Base-by-base conservation (phyloP, 2,329 filamentous ascomycete species). In the Rosellinia necatrix region DNA sequence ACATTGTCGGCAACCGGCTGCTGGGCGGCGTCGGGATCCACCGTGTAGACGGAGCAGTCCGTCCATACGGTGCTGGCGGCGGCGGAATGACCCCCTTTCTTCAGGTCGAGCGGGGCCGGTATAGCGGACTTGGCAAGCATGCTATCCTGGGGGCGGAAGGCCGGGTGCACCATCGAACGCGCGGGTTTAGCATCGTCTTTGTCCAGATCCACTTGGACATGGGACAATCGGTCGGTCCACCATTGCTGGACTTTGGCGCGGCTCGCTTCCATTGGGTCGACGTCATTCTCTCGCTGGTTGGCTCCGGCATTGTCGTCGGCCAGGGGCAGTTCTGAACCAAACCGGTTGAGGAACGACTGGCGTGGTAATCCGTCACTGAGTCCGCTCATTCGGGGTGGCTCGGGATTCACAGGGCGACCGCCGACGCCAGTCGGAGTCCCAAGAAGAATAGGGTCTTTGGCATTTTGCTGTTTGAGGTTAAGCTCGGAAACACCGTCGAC, bases 111-210 rank as follows among this genome's bases (percentile, higher is more conserved):
- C 4, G 62, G 19, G 19, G 63, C 64, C 3, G 67, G 68, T 21
- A 12, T 3, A n/a, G 61, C 60, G 5, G n/a, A n/a, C n/a, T n/a
- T n/a, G n/a, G n/a, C n/a, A n/a, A n/a, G n/a, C n/a, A 22, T 13
- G 25, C 27, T 5, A 10, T n/a, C n/a, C n/a, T n/a, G n/a, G n/a
- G 64, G 56, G 19, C 58, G 66, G 24, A 70, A 66, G 0, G 66
- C 67, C 19, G 66, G 64, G 35, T 68, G 66, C 0, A 68, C 56
- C 59, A 58, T 55, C 0, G 64, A 66, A 7, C 68, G 10, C 21
- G 63, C 44, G 5, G 67, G 60, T 50, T 46, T 56, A 4, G 56
- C 22, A 37, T 63, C 63, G 29, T 66, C 59, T 2, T 24, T 17
- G 8, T 30, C 46, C 2, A 53, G 22, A 32, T 59, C 34, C 2